Conservation (phyloP, 2,329 filamentous ascomycete genomes). For the Trichoderma sp. region DNA sequence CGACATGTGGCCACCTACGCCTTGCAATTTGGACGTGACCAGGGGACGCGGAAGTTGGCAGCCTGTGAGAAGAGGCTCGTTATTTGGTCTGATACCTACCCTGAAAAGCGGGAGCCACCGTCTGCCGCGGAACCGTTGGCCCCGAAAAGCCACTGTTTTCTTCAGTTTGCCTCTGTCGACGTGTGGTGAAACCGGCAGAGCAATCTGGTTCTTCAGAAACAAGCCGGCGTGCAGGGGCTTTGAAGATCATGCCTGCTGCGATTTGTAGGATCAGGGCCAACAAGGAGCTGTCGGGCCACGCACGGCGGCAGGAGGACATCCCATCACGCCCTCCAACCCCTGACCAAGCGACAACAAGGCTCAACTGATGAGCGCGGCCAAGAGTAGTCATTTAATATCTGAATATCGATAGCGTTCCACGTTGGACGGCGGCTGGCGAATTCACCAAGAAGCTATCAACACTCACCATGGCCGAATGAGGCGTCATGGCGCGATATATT, state of each 20-base stretch:
- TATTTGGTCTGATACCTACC: neutral
- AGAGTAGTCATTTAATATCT: neutral
- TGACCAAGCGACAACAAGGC: neutral
- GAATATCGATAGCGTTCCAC: constrained; percentile 1
- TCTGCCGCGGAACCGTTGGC: neutral
- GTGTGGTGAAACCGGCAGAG: neutral
- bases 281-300: neutral
- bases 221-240: constrained; percentile 4
- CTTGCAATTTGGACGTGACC: neutral
- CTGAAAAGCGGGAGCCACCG: neutral
- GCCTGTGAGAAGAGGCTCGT: neutral
- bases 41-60: neutral
- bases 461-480: constrained; percentile 15
- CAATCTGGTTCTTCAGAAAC: neutral
- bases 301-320: neutral
- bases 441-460: neutral
- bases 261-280: neutral
- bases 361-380: neutral
- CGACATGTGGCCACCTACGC: neutral
- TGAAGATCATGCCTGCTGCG: constrained; percentile 6
- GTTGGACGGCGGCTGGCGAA: neutral
- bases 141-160: constrained; percentile 9
- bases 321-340: neutral
- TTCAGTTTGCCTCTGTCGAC: neutral
- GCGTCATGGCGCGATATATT: constrained; percentile 18